Base-by-base conservation (phyloP, 495 filamentous ascomycete genomes). In the Cladorrhinum samala region DNA sequence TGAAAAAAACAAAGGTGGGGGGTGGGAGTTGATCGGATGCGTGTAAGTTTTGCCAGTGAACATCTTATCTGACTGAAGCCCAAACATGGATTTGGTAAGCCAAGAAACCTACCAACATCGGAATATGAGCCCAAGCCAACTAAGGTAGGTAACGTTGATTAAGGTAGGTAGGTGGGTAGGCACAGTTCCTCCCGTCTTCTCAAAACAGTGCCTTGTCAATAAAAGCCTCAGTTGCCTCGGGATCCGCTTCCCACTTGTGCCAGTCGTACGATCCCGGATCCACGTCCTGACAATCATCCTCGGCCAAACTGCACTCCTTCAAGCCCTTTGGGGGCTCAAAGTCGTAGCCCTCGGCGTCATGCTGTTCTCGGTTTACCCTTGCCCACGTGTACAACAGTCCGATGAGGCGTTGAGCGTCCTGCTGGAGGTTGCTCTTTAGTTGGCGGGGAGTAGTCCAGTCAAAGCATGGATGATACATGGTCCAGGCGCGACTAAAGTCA, bases 401-500 rank as follows among this genome's bases (percentile, higher is more conserved):
- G 5, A 6, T 11, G 27, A 33, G 27, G 11, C 11, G 6, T 11
- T 11, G 5, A 33, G 27, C 27, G 11, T 33, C 27, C 27, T 11
- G 27, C 27, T 6, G 5, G 6, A 33, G 27, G 27, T 33, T 33
- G 11, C 11, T 11, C 27, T 33, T 33, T 11, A 33, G 27, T 5
- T 33, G 6, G 11, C 27, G 27, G 11, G 27, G 27, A 5, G 5
- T 11, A 5, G 27, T 33, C 27, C 27, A 33, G n/a, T 44, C 41
- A 44, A 44, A 18, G 11, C 41, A 46, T 30, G 54, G 49, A 16
- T 57, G 49, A 7, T 49, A 49, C 37, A 43, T 30, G 7, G 60
- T 59, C 53, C 53, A 56, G 6, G 56, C 46, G 13, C 19, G 24
- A 56, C 56, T 54, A 21, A 62, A 57, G 43, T 62, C 56, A n/a